Evolutionary conservation across 1,139 yeast genomes (phyloP).

Genomic region (Yamadazyma dendronema): DNA sequence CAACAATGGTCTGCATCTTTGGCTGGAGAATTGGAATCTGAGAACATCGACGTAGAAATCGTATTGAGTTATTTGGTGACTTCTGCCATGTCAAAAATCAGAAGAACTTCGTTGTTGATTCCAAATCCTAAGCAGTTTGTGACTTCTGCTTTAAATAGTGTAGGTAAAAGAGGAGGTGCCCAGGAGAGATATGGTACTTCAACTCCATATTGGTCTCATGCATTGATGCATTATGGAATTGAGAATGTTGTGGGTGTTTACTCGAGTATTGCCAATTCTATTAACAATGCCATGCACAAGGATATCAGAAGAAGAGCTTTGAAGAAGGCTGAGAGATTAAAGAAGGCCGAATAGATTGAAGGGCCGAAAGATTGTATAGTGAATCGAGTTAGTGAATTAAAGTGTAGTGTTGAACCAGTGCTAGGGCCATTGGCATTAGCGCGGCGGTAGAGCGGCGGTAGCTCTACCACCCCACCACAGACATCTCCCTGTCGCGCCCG

Average conservation of each 20-base stretch:
- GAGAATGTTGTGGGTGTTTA: constrained; percentile 80
- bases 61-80: constrained; percentile 90
- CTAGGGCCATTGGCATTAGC: no score
- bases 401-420: no score
- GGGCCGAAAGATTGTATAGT: no score
- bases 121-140: constrained; percentile 87
- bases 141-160: constrained; percentile 56
- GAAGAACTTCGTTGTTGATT: constrained; percentile 67
- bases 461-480: background rate
- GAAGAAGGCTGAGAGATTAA: constrained; percentile 57
- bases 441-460: background rate
- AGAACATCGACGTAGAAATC: constrained; percentile 80
- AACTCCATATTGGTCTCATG: constrained; percentile 96
- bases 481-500: no score
- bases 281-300: constrained; percentile 77
- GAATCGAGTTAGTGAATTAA: no score
- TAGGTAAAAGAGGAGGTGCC: constrained; percentile 89
- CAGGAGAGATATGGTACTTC: constrained; percentile 83
- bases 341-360: constrained; percentile 2
- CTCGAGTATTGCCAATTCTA: constrained; percentile 62
- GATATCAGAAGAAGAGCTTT: constrained; percentile 80
- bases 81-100: constrained; percentile 93
- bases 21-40: constrained; percentile 74
- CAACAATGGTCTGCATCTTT: constrained; percentile 91
- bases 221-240: constrained; percentile 83